Evolutionary conservation across 208 protist genomes (phyloP), one percentile per base, ranked within the genome.

Genomic region (Trypanosoma boissoni): DNA sequence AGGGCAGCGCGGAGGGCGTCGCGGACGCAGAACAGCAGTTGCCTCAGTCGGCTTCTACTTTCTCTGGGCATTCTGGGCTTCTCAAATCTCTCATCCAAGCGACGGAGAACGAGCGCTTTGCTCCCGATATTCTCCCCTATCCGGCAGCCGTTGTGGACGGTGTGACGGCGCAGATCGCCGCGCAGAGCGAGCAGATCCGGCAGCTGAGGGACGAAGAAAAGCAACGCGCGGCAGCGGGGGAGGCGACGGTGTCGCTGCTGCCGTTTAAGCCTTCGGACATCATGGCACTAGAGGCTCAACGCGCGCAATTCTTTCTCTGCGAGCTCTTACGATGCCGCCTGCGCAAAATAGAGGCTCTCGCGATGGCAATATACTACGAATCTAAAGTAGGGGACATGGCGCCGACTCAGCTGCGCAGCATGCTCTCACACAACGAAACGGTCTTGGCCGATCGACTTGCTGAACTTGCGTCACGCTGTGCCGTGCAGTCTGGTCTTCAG

Each of bases 221-320:
- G 63, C 65, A 68, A 20, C 53, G 70, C 39, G 56, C 59, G 31
- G 70, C 54, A 8, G 46, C 46, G 20, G 21, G 34, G 10, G n/a
- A 57, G 48, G 10, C 60, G 10, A 68, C 55, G 1, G 16, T 46
- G 18, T 91, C 87, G 14, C 66, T 94, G 4, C 66, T 95, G 6
- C 86, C 88, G 3, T 92, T 95, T 45, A 68, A 75, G 36, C 83
- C 83, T 0, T 91, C 84, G 0, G 84, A 92, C 57, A 82, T 95
- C 20, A 81, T 91, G 61, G 32, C 52, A 1, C 54, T 92, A 14
- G 83, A 92, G 67, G 63, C 87, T 55, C 86, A 95, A 61, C 84
- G 88, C 14, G 56, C 78, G 16, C 77, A 87, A 49, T 95, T 95
- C 48, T 92, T 92, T 56, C 64, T 95, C 8, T 80, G 65, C 20